Evolutionary conservation across 768 basidiomycete genomes (phyloP), one percentile per base, ranked within the genome.

Genomic region (Termitomyces sp.): DNA sequence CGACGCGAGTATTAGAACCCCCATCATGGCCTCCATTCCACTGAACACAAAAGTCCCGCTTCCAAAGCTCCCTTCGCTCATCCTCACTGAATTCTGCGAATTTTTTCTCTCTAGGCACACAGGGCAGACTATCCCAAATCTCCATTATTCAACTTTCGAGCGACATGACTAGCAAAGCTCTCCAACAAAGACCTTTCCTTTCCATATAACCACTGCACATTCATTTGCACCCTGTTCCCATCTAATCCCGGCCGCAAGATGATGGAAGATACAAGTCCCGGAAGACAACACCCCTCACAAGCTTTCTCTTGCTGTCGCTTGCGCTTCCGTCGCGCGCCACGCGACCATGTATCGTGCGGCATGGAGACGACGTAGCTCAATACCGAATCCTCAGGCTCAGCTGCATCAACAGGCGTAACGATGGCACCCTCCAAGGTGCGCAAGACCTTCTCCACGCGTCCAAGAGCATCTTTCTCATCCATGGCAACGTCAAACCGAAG

Each of bases 171-270:
- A 21, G 75, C 76, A 58, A 92, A 86, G 40, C 85, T 81, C 62
- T 89, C 87, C 45, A 87, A 85, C 50, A 87, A 45, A 0, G 58
- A 59, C 42, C 85, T 65, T 28, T 90, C 82, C 26, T 55, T 64
- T 0, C 90, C 90, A 48, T 71, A 71, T 21, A 84, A 63, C 90
- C 90, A 91, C 34, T 79, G 74, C 57, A 81, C 82, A 51, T 78
- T 72, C 42, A 87, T 37, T 17, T 26, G 28, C 8, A n/a, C 22
- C 41, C 22, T 15, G 44, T 26, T 51, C 32, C 21, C 50, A 22
- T 22, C 35, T 35, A 5, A n/a, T n/a, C n/a, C n/a, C n/a, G n/a
- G 41, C 37, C 56, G 41, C 54, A 63, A 11, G 42, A 50, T 40
- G 26, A 57, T 50, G 47, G 55, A 57, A 58, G 58, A 58, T 5